Conservation (phyloP, 768 basidiomycete species). For the Kwoniella sp. region DNA sequence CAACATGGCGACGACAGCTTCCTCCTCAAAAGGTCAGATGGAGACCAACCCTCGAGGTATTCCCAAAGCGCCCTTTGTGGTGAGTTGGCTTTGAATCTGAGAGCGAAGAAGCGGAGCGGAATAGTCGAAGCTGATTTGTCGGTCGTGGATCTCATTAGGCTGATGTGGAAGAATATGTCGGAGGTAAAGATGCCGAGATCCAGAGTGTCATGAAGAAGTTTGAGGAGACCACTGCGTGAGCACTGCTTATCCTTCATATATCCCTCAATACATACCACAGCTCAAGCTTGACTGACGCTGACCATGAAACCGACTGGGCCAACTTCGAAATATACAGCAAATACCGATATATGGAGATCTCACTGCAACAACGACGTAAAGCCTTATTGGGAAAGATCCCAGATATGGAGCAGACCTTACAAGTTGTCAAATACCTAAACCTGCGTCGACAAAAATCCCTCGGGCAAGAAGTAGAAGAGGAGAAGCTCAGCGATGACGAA, state of each 20-base stretch:
- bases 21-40: slow-evolving; percentile 41
- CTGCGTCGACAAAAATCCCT: slow-evolving; percentile 65
- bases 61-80: slow-evolving; percentile 92
- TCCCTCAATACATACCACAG: not conserved
- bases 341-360: slow-evolving; percentile 97
- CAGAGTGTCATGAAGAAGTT: slow-evolving; percentile 77
- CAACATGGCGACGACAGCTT: slow-evolving; percentile 27
- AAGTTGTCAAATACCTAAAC: slow-evolving; percentile 81
- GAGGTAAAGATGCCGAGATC: slow-evolving; percentile 72
- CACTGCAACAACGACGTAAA: slow-evolving; percentile 72
- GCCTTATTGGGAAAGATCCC: slow-evolving; percentile 92
- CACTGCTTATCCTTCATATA: slow-evolving; percentile 14
- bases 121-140: too few relatives aligned
- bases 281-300: not conserved
- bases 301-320: too few relatives aligned
- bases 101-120: too few relatives aligned
- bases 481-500: slow-evolving; percentile 53
- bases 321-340: too few relatives aligned
- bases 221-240: slow-evolving; percentile 93
- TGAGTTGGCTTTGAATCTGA: slow-evolving; percentile 62
- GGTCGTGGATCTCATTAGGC: slow-evolving; percentile 60
- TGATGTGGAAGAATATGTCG: slow-evolving; percentile 83
- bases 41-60: slow-evolving; percentile 88
- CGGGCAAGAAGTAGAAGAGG: slow-evolving; percentile 54
- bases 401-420: slow-evolving; percentile 87